Conservation (phyloP, 106 monocot genomes). For the Agapanthus africanus region DNA sequence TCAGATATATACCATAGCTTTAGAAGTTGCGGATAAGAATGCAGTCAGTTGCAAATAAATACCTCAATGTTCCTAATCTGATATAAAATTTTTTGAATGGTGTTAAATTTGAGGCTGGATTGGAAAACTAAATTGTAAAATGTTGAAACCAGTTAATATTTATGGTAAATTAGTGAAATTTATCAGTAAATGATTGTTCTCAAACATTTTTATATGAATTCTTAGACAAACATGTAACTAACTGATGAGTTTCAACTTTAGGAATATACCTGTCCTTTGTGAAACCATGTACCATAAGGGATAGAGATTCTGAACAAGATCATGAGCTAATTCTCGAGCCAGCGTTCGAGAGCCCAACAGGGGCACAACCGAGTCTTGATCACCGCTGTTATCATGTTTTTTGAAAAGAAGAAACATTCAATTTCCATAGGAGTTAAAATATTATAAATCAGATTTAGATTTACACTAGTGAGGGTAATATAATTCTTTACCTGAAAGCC, state of each 20-base stretch:
- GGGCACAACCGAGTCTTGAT: constrained; percentile 94
- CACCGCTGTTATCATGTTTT: too few relatives aligned
- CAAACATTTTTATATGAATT: too few relatives aligned
- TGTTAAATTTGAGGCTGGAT: too few relatives aligned
- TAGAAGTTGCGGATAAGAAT: too few relatives aligned
- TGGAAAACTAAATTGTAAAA: background rate
- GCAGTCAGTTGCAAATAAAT: too few relatives aligned
- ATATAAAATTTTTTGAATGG: background rate
- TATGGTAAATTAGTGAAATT: background rate
- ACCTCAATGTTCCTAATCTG: too few relatives aligned
- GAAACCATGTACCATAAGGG: constrained; percentile 83
- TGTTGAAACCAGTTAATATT: background rate
- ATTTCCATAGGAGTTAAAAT: background rate
- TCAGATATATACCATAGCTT: too few relatives aligned
- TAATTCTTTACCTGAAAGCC: constrained; percentile 59
- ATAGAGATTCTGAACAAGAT: constrained; percentile 43
- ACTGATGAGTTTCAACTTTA: too few relatives aligned
- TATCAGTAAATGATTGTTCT: background rate
- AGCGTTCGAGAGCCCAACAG: constrained; percentile 74
- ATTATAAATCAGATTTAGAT: background rate
- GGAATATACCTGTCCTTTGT: constrained; percentile 67
- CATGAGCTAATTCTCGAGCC: constrained; percentile 71
- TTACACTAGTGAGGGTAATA: background rate
- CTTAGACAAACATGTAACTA: background rate
- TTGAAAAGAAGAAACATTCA: constrained; percentile 2